Base-by-base conservation (phyloP, 1,284 basidiomycete genomes). In the Hypsizygus ulmarius region DNA sequence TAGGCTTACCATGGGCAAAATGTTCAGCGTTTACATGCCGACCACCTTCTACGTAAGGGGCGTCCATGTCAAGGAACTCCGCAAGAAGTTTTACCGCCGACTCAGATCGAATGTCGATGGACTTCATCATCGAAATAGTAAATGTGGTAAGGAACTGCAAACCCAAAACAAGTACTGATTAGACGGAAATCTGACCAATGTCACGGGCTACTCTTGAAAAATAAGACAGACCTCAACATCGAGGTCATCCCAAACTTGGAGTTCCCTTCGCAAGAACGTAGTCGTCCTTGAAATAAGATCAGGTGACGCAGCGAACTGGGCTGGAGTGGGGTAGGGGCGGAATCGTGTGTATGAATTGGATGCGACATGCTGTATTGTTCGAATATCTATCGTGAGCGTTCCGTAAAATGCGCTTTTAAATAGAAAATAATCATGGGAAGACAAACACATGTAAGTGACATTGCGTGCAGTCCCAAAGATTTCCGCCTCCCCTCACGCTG, bases 91-190 rank as follows among this genome's bases (percentile, higher is more conserved):
- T 85, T 37, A 94, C 76, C 27, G 90, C 87, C 16, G 85, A 81
- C 64, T 94, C 89, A 8, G 90, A 88, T 36, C 92, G 87, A 49
- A 94, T 87, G 66, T 95, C 92, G 48, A 94, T 81, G 1, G 87
- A 77, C 65, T 90, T 89, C 80, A 94, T 88, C 55, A 95, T 72
- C 1, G 88, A 89, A 47, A 93, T 71, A 15, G 84, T 87, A 67
- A 93, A 90, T 1, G 82, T 87, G 9, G 84, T 87, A 53, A 88
- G 71, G 64, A 87, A 87, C 82, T 86, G 50, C 19, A 39, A 15
- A 46, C 29, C n/a, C 6, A 12, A 3, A 10, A 25, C 4, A 25
- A 25, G 21, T 41, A 11, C 32, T 14, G 14, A 35, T 28, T 49
- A 57, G 39, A 59, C 39, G 11, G 38, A 39, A 43, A 34, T 36